Evolutionary conservation across 805 yeast species (phyloP).

Genomic region (Candida yuanshanica): DNA sequence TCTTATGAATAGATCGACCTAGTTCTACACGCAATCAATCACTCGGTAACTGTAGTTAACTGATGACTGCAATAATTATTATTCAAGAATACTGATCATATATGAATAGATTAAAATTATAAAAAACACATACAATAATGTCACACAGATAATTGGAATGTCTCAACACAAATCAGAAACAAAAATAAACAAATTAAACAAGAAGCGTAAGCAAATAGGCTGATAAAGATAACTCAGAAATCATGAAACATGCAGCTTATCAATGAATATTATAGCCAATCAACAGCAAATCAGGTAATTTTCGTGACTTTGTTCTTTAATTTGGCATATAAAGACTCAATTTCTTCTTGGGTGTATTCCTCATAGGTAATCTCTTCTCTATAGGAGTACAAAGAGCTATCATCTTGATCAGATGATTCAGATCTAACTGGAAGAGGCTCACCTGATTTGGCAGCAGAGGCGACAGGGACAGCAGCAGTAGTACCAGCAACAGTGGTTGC

Average conservation of each 20-base stretch:
- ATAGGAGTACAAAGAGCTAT: constrained; percentile 16
- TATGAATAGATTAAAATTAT: neutral
- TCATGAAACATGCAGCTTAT: neutral
- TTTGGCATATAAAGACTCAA: constrained; percentile 4
- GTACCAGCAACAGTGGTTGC: constrained; percentile 3
- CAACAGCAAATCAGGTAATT: neutral
- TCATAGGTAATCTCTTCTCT: constrained; percentile 20
- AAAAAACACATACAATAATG: neutral
- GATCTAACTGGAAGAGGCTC: neutral
- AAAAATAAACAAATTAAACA: neutral
- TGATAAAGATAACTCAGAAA: neutral
- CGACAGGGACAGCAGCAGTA: constrained; percentile 2
- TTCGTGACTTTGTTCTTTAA: constrained; percentile 1
- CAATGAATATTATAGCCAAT: too few species aligned
- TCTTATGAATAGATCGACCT: neutral
- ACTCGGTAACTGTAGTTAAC: too few species aligned
- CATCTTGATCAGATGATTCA: too few species aligned
- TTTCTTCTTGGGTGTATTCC: constrained; percentile 12
- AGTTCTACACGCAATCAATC: too few species aligned
- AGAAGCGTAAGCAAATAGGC: neutral
- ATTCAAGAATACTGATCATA: too few species aligned
- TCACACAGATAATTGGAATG: neutral
- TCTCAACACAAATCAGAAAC: neutral
- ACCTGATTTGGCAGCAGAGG: neutral
- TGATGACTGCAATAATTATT: too few species aligned